Conservation (phyloP, 345 rosid species). For the Melaleuca alternifolia region DNA sequence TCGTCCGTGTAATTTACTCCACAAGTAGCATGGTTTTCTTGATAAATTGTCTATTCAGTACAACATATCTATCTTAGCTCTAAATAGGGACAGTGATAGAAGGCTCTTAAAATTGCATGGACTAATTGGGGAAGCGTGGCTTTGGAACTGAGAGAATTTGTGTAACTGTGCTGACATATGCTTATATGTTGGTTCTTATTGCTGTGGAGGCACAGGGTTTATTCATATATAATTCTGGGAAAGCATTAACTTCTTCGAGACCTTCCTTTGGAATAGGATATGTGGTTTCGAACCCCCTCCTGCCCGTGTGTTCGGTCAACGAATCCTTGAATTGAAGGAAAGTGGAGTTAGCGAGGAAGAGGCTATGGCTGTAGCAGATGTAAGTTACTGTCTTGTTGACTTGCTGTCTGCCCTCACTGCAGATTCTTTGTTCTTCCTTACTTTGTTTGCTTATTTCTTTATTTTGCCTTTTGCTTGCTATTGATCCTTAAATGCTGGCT, state of each 20-base stretch:
- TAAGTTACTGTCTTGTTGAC: slow-evolving; percentile 12
- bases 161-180: not conserved
- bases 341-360: slow-evolving; percentile 64
- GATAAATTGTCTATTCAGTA: not conserved
- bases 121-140: not conserved
- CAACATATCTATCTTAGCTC: not conserved
- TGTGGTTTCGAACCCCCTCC: slow-evolving; percentile 57
- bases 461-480: not conserved
- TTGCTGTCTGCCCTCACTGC: not conserved
- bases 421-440: not conserved
- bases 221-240: not conserved
- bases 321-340: slow-evolving; percentile 69
- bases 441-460: not conserved
- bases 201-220: not conserved
- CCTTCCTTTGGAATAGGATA: slow-evolving; percentile 32
- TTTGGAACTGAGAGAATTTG: not conserved
- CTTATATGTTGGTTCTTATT: not conserved
- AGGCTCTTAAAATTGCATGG: not conserved
- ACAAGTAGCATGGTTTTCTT: not conserved
- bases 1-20: not conserved
- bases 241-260: not conserved
- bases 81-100: not conserved
- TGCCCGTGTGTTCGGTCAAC: slow-evolving; percentile 62
- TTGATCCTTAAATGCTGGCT: not conserved
- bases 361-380: slow-evolving; percentile 76